Base-by-base conservation (phyloP, 495 filamentous ascomycete genomes). In the Podospora pseudoanserina region DNA sequence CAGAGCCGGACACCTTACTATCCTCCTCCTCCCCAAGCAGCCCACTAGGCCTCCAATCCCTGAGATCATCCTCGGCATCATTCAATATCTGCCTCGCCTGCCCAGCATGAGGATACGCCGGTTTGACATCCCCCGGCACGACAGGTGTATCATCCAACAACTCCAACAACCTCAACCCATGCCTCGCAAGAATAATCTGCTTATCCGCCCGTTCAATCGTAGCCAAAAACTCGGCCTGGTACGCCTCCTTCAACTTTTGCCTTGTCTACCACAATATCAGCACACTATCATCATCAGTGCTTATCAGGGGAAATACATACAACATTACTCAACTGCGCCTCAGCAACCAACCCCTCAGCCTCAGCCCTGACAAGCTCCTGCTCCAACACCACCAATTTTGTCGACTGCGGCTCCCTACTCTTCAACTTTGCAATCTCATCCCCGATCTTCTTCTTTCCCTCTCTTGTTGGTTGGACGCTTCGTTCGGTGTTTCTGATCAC, bases 121-220 rank as follows among this genome's bases (percentile, higher is more conserved):
- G 82, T 54, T 88, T 87, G 2, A 84, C 73, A 75, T 97, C 92
- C 44, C 95, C 95, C 2, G 95, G 95, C 2, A 97, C 90, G 19
- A 97, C 87, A 3, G 95, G 91, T 0, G 88, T 89, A 77, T 97
- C 94, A 75, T 99, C 95, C n/a, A 99, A 85, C 62, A 93, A 88
- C 67, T 92, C 88, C 20, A 99, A 81, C 59, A 99, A 84, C 32
- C 92, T 88, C 44, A 92, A 89, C 16, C 92, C 93, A 73, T 99
- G 93, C 58, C 88, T 88, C 34, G 96, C 96, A 23, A 99, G 87
- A 66, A 99, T 90, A 69, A 91, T 90, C 79, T 97, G 94, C 82
- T 98, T 98, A 80, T 98, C 95, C 13, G 92, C 92, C 57, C 94
- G 91, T 81, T 98, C 95, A 72, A 98, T 93, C 15, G 91, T 89